Evolutionary conservation across 345 rosid genomes (phyloP).

Genomic region (Brassica napus): Da-Ae NC_063435.1:8510001-8510500

Average conservation of each 20-base stretch:
- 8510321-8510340: no score
- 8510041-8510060: background rate
- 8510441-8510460: no score
- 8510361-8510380: no score
- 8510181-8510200: background rate
- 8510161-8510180: background rate
- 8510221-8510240: background rate
- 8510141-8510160: background rate
- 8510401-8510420: no score
- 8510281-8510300: no score
- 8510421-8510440: no score
- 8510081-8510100: conserved; percentile 30
- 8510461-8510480: no score
- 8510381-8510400: no score
- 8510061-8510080: conserved; percentile 15
- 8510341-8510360: no score
- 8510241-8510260: background rate
- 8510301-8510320: no score
- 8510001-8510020: conserved; percentile 25
- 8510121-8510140: background rate
- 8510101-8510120: background rate
- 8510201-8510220: background rate
- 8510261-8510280: background rate
- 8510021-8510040: background rate
- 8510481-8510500: no score